Base-by-base conservation (phyloP, 768 basidiomycete species). In the Termitomyces sp. region DNA sequence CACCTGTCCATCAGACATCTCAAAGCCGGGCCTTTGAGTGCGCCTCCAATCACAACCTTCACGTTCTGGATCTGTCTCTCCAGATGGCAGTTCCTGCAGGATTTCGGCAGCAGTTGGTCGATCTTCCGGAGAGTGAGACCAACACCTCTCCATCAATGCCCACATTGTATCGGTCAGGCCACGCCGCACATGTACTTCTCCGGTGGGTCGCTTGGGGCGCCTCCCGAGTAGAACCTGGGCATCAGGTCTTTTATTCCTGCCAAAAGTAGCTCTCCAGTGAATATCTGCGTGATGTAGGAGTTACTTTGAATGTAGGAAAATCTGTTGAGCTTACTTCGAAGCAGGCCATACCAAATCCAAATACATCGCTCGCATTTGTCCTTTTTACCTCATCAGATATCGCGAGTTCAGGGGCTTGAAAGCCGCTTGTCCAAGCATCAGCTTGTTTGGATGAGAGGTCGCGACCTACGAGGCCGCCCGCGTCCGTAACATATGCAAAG, bases 371-470 rank as follows among this genome's bases (percentile, higher is more conserved):
- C 8, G 42, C 49, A 6, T 7, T 25, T 2, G 55, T 56, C 49
- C 19, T 50, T 30, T 17, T 43, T 14, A 2, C 7, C 1, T 63
- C 63, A 60, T 54, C 12, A 63, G 62, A 44, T 17, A 63, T 58
- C 27, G 69, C 55, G 21, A 73, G 62, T 60, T 73, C 73, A 2
- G 72, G 73, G 7, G 72, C 70, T 42, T 68, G 66, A 63, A 67
- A 75, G 34, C 70, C 65, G 7, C 60, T 41, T 0, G 73, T 71
- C 1, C 72, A 71, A 4, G 60, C 61, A 3, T 37, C 30, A 19
- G 19, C 28, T 25, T 27, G 54, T 2, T 56, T 39, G 17, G 59
- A 64, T 12, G 57, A 58, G 16, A 60, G 30, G 30, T 60, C 52
- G 17, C 52, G 59, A 44, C 59, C 58, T 39, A 32, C 56, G 14